phyloP scores from a whole-genome alignment of 345 rosid genomes.

The Orychophragmus violaceus region DNA sequence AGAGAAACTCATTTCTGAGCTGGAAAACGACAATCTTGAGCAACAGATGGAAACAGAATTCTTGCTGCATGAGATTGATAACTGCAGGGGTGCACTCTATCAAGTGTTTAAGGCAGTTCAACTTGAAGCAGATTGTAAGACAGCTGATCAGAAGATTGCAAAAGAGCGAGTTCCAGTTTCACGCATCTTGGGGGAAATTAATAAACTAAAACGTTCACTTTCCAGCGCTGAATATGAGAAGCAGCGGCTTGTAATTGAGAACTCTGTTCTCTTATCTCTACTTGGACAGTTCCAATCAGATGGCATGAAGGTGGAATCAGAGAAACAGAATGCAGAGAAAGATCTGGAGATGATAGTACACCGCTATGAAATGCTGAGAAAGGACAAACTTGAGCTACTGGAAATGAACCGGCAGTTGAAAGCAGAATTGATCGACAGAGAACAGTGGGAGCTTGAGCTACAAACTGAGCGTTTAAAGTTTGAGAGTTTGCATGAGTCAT shows the following conservation, averaged over 20 bases:
- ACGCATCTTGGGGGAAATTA: slow-evolving; percentile 47
- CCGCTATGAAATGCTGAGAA: slow-evolving; percentile 37
- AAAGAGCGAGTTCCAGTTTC: slow-evolving; percentile 46
- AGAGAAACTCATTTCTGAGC: slow-evolving; percentile 57
- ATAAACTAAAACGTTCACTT: slow-evolving; percentile 49
- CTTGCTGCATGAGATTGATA: slow-evolving; percentile 59
- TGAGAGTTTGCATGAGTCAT: slow-evolving; percentile 45
- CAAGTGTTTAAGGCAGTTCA: slow-evolving; percentile 67
- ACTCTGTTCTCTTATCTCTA: slow-evolving; percentile 58
- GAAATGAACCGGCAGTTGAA: slow-evolving; percentile 55
- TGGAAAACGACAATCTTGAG: slow-evolving; percentile 77
- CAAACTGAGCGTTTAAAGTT: slow-evolving; percentile 38
- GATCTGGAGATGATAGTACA: slow-evolving; percentile 37
- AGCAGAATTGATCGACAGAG: slow-evolving; percentile 40
- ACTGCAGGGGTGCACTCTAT: slow-evolving; percentile 54
- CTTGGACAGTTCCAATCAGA: slow-evolving; percentile 49
- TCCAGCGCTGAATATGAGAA: slow-evolving; percentile 49
- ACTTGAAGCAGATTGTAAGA: slow-evolving; percentile 34
- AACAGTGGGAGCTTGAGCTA: slow-evolving; percentile 36
- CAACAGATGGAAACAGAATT: slow-evolving; percentile 64
- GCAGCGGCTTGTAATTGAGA: slow-evolving; percentile 63
- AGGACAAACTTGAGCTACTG: slow-evolving; percentile 47
- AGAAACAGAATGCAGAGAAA: slow-evolving; percentile 40
- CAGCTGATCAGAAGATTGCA: slow-evolving; percentile 26
- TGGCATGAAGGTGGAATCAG: slow-evolving; percentile 47